Conservation (phyloP, 305 asterid species). For the Euphrasia arctica region DNA sequence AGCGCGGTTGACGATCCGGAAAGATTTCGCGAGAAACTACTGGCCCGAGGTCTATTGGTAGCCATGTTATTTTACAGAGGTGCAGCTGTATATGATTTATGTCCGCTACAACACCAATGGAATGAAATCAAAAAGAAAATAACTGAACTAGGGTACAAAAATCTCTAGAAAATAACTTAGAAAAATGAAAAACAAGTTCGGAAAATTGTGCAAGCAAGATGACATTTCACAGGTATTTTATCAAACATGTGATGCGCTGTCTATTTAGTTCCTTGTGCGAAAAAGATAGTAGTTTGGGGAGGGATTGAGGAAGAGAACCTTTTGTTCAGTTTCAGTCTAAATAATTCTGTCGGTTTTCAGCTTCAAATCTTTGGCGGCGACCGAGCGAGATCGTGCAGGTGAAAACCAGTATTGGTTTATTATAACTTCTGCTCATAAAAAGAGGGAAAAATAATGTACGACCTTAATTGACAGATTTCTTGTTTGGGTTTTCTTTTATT, state of each 20-base stretch:
- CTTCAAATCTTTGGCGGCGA: no score
- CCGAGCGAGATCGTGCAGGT: no score
- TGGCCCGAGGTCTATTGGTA: slow-evolving; percentile 53
- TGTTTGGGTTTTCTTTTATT: no score
- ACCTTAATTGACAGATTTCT: no score
- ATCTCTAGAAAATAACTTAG: neutral
- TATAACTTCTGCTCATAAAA: no score
- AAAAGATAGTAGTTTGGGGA: neutral
- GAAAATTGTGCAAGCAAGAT: slow-evolving; percentile 1
- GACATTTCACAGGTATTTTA: slow-evolving; percentile 18
- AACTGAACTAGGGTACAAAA: slow-evolving; percentile 10
- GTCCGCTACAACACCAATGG: slow-evolving; percentile 23
- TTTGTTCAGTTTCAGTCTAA: neutral
- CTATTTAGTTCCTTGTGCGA: neutral
- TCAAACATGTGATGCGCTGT: slow-evolving; percentile 26
- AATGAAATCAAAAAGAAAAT: slow-evolving; percentile 1
- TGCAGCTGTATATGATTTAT: neutral
- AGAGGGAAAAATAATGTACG: no score
- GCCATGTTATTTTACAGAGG: slow-evolving; percentile 46
- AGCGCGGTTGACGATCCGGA: slow-evolving; percentile 38
- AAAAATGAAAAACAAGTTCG: neutral
- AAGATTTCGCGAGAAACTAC: slow-evolving; percentile 77
- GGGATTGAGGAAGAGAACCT: slow-evolving; percentile 8
- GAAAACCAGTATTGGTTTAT: no score
- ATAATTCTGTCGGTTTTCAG: no score